A percentile compares a stretch with the other conserved stretches of the same genome.
phyloP scores from a whole-genome alignment of 164 flowering plant species.

The Stephania cephalantha region DNA sequence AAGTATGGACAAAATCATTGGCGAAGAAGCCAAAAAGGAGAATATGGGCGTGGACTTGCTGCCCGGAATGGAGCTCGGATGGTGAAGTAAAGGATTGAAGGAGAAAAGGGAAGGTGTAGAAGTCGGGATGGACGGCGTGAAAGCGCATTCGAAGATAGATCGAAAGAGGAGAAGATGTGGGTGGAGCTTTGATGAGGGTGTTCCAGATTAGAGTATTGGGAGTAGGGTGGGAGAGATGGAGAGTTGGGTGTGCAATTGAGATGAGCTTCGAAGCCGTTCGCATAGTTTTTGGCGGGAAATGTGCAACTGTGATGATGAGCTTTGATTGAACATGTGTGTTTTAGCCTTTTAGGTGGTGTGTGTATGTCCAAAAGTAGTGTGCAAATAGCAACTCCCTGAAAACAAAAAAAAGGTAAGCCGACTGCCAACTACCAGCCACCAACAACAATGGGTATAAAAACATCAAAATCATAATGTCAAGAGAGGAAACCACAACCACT shows the following conservation, averaged over 20 bases:
- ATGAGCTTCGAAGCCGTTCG: slow-evolving; percentile 3
- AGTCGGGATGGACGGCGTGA: slow-evolving; percentile 4
- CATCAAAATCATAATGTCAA: no score
- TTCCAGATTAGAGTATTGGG: slow-evolving; percentile 6
- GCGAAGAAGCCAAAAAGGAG: background rate
- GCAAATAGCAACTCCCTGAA: no score
- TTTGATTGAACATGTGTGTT: no score
- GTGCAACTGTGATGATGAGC: background rate
- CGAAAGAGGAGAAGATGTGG: background rate
- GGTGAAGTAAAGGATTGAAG: slow-evolving; percentile 9
- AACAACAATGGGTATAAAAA: no score
- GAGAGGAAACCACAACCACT: no score
- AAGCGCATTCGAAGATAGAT: slow-evolving; percentile 6
- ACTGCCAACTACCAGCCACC: no score
- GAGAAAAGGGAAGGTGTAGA: slow-evolving; percentile 5
- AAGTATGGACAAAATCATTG: slow-evolving; percentile 5
- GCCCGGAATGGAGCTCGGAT: background rate
- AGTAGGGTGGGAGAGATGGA: slow-evolving; percentile 7
- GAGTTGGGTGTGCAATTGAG: slow-evolving; percentile 1
- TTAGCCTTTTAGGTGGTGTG: no score
- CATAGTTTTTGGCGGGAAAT: slow-evolving; percentile 1
- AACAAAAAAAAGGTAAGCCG: no score
- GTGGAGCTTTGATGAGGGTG: slow-evolving; percentile 1
- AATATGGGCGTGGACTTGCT: slow-evolving; percentile 3
- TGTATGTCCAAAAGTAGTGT: no score